A percentile compares a stretch with the other conserved stretches of the same genome.
Conservation (phyloP, 2,329 filamentous ascomycete species). For the Aspergillus felis region DNA sequence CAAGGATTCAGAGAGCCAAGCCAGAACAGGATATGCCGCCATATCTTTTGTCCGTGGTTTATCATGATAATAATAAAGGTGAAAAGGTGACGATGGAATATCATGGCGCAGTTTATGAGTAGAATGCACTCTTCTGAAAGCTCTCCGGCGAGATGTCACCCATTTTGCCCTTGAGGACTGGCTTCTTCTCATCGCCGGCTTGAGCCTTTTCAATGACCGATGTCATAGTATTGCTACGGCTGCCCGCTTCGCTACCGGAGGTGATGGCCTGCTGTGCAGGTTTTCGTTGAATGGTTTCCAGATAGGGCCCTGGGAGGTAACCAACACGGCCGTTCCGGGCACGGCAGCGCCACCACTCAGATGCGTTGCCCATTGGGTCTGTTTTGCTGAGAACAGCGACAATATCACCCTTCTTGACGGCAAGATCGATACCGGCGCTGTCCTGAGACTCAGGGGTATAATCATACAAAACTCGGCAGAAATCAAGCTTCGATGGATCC, state of each 20-base stretch:
- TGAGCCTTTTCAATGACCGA: constrained; percentile 15
- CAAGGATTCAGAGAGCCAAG: not conserved
- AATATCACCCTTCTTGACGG: constrained; percentile 90
- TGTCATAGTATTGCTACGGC: constrained; percentile 54
- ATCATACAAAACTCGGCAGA: constrained; percentile 92
- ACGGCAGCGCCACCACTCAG: constrained; percentile 96
- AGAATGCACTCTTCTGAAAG: constrained; percentile 68
- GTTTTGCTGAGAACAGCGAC: constrained; percentile 91
- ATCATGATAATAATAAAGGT: not conserved
- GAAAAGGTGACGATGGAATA: not conserved
- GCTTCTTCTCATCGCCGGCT: constrained; percentile 36
- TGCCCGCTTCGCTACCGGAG: constrained; percentile 38
- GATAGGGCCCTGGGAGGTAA: constrained; percentile 85
- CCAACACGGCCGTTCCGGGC: constrained; percentile 85
- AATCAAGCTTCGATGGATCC: constrained; percentile 89
- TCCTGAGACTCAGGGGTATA: constrained; percentile 71
- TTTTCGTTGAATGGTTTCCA: constrained; percentile 68
- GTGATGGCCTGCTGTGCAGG: constrained; percentile 43
- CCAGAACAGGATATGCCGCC: not conserved
- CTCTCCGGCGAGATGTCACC: constrained; percentile 65
- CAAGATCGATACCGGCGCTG: constrained; percentile 73
- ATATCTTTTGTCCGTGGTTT: not conserved
- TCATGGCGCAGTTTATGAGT: constrained; percentile 46
- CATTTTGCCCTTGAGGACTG: constrained; percentile 55
- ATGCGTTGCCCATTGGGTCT: constrained; percentile 85